Conservation (phyloP, 2,329 filamentous ascomycete genomes). For the Fusarium xylarioides region DNA sequence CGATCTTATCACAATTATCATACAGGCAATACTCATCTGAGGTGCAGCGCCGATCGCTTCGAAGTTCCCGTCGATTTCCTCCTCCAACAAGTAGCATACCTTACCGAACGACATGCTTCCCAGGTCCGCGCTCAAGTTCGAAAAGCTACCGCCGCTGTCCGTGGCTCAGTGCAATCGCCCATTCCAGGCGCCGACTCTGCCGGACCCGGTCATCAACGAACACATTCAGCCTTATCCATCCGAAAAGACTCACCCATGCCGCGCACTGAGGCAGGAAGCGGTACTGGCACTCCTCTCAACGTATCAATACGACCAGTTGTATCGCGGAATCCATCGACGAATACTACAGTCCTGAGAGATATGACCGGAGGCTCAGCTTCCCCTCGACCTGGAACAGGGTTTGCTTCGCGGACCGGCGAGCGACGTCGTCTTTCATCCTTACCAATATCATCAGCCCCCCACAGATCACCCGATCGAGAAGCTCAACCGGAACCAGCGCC, state of each 20-base stretch:
- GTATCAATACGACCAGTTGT: conserved; percentile 55
- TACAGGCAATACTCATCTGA: conserved; percentile 35
- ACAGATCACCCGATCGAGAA: conserved; percentile 38
- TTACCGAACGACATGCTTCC: conserved; percentile 89
- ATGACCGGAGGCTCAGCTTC: conserved; percentile 45
- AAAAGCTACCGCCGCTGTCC: conserved; percentile 70
- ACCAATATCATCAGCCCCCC: conserved; percentile 47
- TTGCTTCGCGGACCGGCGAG: conserved; percentile 34
- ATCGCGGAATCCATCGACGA: conserved; percentile 59
- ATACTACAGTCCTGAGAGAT: conserved; percentile 54
- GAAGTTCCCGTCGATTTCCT: conserved; percentile 88
- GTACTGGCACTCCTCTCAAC: conserved; percentile 55
- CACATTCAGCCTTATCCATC: conserved; percentile 64
- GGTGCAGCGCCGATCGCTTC: conserved; percentile 73
- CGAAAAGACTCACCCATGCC: conserved; percentile 65
- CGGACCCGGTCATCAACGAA: conserved; percentile 51
- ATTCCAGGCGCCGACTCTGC: conserved; percentile 59
- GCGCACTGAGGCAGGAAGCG: conserved; percentile 56
- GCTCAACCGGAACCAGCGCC: conserved; percentile 17
- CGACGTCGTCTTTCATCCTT: conserved; percentile 57
- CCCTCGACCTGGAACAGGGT: conserved; percentile 38
- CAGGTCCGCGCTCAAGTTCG: conserved; percentile 92
- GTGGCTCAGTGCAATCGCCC: conserved; percentile 67
- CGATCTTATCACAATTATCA: conserved; percentile 25
- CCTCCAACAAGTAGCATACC: conserved; percentile 90